Base-by-base conservation (phyloP, 2,329 filamentous ascomycete species). In the Aureobasidium namibiae region DNA sequence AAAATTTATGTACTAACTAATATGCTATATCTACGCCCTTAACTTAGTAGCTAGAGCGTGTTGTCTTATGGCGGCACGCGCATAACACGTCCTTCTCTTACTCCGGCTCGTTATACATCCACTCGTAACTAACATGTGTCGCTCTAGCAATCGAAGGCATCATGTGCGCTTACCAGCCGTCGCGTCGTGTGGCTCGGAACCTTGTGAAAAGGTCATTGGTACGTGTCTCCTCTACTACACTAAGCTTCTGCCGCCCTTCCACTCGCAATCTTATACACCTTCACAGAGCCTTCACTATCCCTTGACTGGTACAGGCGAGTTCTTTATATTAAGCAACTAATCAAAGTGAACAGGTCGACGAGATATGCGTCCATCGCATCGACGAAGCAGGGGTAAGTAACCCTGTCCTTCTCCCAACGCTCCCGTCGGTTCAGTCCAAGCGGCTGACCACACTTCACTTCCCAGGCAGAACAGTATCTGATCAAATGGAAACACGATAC, bases 391-490 rank as follows among this genome's bases (percentile, higher is more conserved):
- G 61, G 10, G 69, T 70, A 65, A 65, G 64, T 62, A 52, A 46
- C 46, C 29, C 38, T 26, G 33, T 39, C 39, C 24, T 56, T 42
- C 31, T 21, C 10, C 38, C 23, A 4, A 44, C 41, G 41, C 24
- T 36, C 13, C n/a, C 29, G 29, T 33, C 26, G 60, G n/a, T 46
- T 52, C n/a, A 33, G n/a, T 33, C 9, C 34, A 31, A 18, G 4
- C 11, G 18, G 60, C 36, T 53, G 52, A 64, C 34, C 11, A 21
- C 23, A 31, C 31, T 21, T 34, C 13, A 11, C 18, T 8, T 7
- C 33, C 18, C 53, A 72, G 69, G 34, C n/a, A 1, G 76, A 78
- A 56, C 68, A 78, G 36, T 78, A 73, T 54, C 68, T 79, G 0
- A 68, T 78, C 0, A 65, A 66, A 38, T 78, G 76, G 76, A 67